phyloP scores from a whole-genome alignment of 176 grass and related monocot species.

The Bromus sterilis region DNA sequence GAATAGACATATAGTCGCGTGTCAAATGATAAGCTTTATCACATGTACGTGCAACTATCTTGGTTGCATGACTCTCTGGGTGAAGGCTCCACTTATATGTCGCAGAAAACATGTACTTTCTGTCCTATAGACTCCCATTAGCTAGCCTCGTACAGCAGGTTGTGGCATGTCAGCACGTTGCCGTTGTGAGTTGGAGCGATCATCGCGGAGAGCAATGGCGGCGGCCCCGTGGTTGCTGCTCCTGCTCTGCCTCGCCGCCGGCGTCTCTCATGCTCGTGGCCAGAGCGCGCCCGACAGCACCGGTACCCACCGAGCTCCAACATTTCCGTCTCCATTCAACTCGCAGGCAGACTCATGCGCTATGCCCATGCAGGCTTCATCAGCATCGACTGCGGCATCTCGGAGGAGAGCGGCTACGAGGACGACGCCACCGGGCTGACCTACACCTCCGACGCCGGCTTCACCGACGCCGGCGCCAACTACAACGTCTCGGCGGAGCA shows the following conservation, averaged over 20 bases:
- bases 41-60: neutral
- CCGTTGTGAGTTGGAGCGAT: neutral
- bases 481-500: constrained; percentile 31
- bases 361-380: constrained; percentile 42
- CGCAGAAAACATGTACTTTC: neutral
- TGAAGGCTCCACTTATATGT: neutral
- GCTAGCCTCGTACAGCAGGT: neutral
- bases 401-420: constrained; percentile 20
- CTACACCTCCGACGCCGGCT: constrained; percentile 33
- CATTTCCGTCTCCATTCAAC: neutral
- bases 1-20: neutral
- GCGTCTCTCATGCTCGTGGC: neutral
- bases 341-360: neutral
- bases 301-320: constrained; percentile 3
- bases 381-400: constrained; percentile 53
- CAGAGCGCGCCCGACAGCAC: constrained; percentile 27
- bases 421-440: constrained; percentile 16
- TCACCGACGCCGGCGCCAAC: constrained; percentile 33
- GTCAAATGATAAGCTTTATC: neutral
- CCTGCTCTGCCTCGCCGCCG: neutral
- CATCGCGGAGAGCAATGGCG: constrained; percentile 1
- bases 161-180: neutral
- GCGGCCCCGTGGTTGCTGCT: neutral
- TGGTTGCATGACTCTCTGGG: neutral
- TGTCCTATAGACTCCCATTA: neutral